phyloP scores from a whole-genome alignment of 2,329 filamentous ascomycete species.

The Aspergillus chevalieri region DNA sequence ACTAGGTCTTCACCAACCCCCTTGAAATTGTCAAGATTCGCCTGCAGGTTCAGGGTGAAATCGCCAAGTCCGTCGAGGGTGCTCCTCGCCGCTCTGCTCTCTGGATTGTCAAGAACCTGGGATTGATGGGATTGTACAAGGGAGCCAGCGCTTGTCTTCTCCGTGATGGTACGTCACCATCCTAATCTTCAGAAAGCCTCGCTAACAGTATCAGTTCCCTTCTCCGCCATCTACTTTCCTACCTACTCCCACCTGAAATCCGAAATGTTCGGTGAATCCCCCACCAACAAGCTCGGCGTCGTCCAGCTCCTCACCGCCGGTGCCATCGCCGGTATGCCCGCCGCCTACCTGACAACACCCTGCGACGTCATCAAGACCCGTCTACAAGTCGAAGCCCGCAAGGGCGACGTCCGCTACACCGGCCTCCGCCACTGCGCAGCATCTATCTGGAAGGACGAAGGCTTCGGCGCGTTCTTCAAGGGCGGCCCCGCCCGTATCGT shows the following conservation, averaged over 20 bases:
- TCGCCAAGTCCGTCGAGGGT: constrained; percentile 77
- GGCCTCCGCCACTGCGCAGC: constrained; percentile 77
- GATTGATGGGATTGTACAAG: constrained; percentile 92
- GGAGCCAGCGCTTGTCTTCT: constrained; percentile 89
- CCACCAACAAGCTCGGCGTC: constrained; percentile 80
- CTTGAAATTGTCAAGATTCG: constrained; percentile 99
- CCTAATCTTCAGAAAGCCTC: constrained; percentile 10
- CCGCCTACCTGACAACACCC: constrained; percentile 90
- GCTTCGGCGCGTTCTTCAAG: constrained; percentile 97
- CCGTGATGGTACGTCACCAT: constrained; percentile 56
- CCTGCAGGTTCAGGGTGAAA: constrained; percentile 92
- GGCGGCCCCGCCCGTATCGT: constrained; percentile 92
- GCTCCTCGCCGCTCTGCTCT: constrained; percentile 85
- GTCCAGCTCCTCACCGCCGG: constrained; percentile 88
- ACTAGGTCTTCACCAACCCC: constrained; percentile 88
- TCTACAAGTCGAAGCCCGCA: constrained; percentile 92
- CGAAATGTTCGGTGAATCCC: constrained; percentile 86
- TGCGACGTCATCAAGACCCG: constrained; percentile 99
- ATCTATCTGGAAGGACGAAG: constrained; percentile 84
- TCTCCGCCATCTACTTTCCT: constrained; percentile 98
- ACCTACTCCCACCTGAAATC: constrained; percentile 91
- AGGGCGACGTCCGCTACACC: constrained; percentile 84
- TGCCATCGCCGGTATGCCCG: constrained; percentile 88
- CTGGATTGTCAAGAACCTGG: constrained; percentile 95
- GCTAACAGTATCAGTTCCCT: constrained; percentile 58